Evolutionary conservation across 1,284 basidiomycete species (phyloP).

Genomic region (Hypsizygus ulmarius): DNA sequence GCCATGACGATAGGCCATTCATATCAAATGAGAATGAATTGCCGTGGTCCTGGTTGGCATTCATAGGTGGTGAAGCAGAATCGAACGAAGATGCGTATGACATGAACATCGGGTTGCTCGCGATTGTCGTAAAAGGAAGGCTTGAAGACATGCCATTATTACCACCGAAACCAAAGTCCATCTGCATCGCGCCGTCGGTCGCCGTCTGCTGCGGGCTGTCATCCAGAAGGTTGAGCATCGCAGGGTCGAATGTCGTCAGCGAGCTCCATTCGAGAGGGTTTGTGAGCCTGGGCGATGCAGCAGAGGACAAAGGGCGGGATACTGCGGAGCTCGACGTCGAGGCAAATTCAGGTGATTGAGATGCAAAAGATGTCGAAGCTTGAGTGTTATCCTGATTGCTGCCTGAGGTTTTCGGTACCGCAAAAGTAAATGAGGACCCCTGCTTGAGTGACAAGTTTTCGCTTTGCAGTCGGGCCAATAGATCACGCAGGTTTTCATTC

Average conservation of each 20-base stretch:
- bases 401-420: conserved; percentile 48
- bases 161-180: conserved; percentile 54
- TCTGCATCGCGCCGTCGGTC: conserved; percentile 54
- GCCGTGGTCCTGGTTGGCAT: conserved; percentile 19
- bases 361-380: conserved; percentile 26
- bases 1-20: conserved; percentile 39
- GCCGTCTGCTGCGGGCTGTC: conserved; percentile 50
- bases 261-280: conserved; percentile 63
- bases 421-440: conserved; percentile 72
- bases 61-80: conserved; percentile 30
- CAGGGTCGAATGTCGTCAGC: conserved; percentile 64
- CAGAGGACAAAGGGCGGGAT: conserved; percentile 29
- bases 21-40: conserved; percentile 41
- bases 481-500: conserved; percentile 77
- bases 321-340: conserved; percentile 5
- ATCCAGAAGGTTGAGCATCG: conserved; percentile 57
- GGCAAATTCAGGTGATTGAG: conserved; percentile 12
- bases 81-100: conserved; percentile 71
- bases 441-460: conserved; percentile 77
- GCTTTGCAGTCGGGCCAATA: conserved; percentile 70
- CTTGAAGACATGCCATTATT: conserved; percentile 37
- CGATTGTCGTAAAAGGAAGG: conserved; percentile 67
- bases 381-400: conserved; percentile 22
- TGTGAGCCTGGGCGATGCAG: conserved; percentile 29
- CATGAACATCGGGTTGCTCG: conserved; percentile 76